phyloP scores from a whole-genome alignment of 192 early-diverging fungal genomes.

The Coemansia sp. region DNA sequence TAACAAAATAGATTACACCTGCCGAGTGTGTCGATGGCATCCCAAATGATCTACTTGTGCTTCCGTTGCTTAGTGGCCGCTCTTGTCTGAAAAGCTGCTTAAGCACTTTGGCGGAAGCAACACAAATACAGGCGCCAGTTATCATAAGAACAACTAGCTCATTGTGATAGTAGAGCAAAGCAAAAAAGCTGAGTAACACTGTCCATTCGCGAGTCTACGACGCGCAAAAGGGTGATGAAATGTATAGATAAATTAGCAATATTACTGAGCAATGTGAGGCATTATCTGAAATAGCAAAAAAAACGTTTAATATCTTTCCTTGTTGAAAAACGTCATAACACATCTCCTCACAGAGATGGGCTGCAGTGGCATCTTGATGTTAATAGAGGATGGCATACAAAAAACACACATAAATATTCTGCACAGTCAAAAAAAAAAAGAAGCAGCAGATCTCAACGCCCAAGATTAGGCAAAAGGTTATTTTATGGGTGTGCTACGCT shows the following conservation, averaged over 20 bases:
- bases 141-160: constrained; percentile 11
- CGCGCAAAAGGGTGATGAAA: neutral
- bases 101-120: constrained; percentile 24
- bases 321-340: too few relatives aligned
- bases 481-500: too few relatives aligned
- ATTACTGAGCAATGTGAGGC: too few relatives aligned
- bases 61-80: constrained; percentile 11
- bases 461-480: too few relatives aligned
- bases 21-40: constrained; percentile 52
- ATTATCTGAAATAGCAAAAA: too few relatives aligned
- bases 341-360: neutral
- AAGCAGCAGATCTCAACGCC: too few relatives aligned
- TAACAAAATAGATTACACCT: constrained; percentile 26
- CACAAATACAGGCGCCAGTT: constrained; percentile 22
- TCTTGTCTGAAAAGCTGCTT: constrained; percentile 36
- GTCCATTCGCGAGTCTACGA: constrained; percentile 42
- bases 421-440: constrained; percentile 1
- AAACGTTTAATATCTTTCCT: too few relatives aligned
- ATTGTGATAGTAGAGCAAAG: constrained; percentile 39
- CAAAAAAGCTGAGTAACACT: neutral
- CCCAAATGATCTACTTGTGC: constrained; percentile 21
- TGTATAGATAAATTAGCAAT: too few relatives aligned
- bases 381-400: neutral
- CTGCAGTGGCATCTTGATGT: neutral
- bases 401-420: neutral